Evolutionary conservation across 73 alveolate genomes (phyloP).

Genomic region (Paramecium bursaria): DNA sequence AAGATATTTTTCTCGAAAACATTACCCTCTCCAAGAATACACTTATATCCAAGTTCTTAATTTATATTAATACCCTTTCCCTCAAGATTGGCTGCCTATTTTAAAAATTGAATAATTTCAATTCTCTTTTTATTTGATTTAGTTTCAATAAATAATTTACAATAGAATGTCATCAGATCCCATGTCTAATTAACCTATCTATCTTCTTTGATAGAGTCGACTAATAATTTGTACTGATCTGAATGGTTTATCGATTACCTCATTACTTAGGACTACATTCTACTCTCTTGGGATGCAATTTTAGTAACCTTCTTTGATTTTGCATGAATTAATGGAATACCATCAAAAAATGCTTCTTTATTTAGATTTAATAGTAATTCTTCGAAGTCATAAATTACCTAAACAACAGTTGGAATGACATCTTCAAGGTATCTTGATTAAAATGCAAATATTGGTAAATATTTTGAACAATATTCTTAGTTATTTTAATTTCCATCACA

Average conservation of each 20-base stretch:
- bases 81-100: slow-evolving; percentile 53
- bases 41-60: slow-evolving; percentile 55
- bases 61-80: slow-evolving; percentile 66
- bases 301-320: too few species aligned
- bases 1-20: slow-evolving; percentile 51
- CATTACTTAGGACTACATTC: too few species aligned
- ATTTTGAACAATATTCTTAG: slow-evolving; percentile 52
- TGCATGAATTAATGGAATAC: too few species aligned
- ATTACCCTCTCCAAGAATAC: neutral
- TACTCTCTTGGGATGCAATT: too few species aligned
- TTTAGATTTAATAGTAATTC: slow-evolving; percentile 45
- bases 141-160: slow-evolving; percentile 27
- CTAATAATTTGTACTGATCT: too few species aligned
- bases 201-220: too few species aligned
- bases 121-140: slow-evolving; percentile 47
- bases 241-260: too few species aligned
- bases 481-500: slow-evolving; percentile 5
- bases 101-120: slow-evolving; percentile 45
- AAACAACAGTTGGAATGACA: slow-evolving; percentile 20
- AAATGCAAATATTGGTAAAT: slow-evolving; percentile 61
- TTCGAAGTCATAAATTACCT: slow-evolving; percentile 56
- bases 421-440: slow-evolving; percentile 52
- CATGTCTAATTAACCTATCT: too few species aligned
- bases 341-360: slow-evolving; percentile 2
- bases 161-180: slow-evolving; percentile 58